Evolutionary conservation across 306 rosid species (phyloP), one percentile per base, ranked within the genome.

Genomic region (Glycyrrhiza uralensis): DNA sequence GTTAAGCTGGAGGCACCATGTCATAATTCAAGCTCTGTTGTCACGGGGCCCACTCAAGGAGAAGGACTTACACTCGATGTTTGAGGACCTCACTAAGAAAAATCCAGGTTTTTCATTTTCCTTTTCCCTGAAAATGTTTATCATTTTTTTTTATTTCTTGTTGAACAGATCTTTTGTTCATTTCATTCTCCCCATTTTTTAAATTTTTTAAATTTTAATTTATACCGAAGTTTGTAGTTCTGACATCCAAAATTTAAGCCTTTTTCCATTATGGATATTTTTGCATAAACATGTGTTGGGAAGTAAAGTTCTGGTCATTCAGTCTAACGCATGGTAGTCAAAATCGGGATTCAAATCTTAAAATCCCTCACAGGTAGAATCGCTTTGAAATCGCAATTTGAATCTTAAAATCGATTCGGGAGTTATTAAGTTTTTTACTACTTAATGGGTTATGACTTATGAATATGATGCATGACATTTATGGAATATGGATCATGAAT

Each of bases 41-140:
- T 84, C 97, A 1, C 94, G 96, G 4, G 97, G 97, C 3, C 97
- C 97, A 4, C 89, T 91, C 56, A 76, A 51, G 74, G 94, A 91
- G 72, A 80, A 81, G 46, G 85, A 83, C 61, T 82, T 93, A 18
- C 88, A 83, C 61, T n/a, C 76, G 28, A 67, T 93, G 78, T 91
- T 93, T 75, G 79, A 65, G 38, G 86, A 75, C 20, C 83, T 93
- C 81, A 93, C 97, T 42, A 87, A 88, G 23, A 88, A 71, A 79
- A 76, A 7, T 77, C 86, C 97, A 86, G 98, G 98, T 93, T 76
- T 39, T 36, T 5, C 13, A 47, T 46, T 59, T 7, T 0, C 26
- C 22, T 3, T 24, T 20, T 7, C 5, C n/a, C 20, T n/a, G 45
- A 51, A 62, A 24, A 4, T 52, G 33, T 14, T 62, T 15, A 55